These are phyloP conservation scores for Baeospora myosura DNA, from an alignment of 1,284 basidiomycete genomes.

Conservation along the genomic window DNA sequence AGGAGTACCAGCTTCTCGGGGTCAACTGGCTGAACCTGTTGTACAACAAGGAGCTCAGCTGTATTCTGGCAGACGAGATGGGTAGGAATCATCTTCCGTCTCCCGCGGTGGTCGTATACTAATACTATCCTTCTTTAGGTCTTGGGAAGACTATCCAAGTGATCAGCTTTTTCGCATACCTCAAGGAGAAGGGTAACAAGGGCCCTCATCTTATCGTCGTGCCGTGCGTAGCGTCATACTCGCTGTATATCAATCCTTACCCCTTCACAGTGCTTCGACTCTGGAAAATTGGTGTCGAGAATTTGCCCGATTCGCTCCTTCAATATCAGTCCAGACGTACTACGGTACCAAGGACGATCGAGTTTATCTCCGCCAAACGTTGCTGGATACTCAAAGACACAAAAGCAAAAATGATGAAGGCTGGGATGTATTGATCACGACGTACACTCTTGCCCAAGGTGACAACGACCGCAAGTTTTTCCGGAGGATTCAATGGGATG, in stretches of 20 bases:
- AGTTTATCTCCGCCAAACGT: slow-evolving; percentile 64
- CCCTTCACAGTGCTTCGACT: slow-evolving; percentile 72
- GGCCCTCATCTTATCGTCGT: slow-evolving; percentile 95
- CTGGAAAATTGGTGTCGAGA: slow-evolving; percentile 98
- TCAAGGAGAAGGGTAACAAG: slow-evolving; percentile 70
- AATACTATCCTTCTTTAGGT: slow-evolving; percentile 39
- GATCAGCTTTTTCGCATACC: slow-evolving; percentile 89
- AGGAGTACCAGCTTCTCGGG: slow-evolving; percentile 97
- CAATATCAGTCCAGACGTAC: slow-evolving; percentile 84
- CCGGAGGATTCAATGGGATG: slow-evolving; percentile 87
- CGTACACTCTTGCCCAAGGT: slow-evolving; percentile 91
- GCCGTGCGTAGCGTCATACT: slow-evolving; percentile 59
- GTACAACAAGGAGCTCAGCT: slow-evolving; percentile 76
- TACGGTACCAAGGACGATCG: slow-evolving; percentile 92
- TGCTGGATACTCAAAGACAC: slow-evolving; percentile 48
- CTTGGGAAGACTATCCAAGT: slow-evolving; percentile 99
- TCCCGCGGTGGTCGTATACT: neutral
- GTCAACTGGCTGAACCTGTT: slow-evolving; percentile 95
- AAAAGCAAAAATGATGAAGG: slow-evolving; percentile 43
- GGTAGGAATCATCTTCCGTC: slow-evolving; percentile 42
- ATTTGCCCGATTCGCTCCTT: slow-evolving; percentile 86
- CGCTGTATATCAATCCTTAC: slow-evolving; percentile 12
- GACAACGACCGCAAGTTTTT: slow-evolving; percentile 90
- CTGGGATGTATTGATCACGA: slow-evolving; percentile 93
- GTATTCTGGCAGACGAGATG: slow-evolving; percentile 98